Evolutionary conservation across 352 stramenopile species (phyloP).

Genomic region (Pythium phragmitis): DNA sequence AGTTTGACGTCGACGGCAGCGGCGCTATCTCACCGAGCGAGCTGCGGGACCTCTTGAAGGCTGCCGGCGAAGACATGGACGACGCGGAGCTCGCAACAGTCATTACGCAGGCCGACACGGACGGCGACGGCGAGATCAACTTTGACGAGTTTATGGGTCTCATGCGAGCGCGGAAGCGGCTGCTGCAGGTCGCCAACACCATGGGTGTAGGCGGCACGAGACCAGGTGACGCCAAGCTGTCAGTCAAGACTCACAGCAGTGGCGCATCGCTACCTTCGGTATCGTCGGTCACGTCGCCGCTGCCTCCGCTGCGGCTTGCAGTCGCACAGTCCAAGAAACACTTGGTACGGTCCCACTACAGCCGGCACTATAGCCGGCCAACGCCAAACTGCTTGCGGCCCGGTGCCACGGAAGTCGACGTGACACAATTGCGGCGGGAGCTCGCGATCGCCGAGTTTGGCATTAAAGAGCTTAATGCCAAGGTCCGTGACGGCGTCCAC

Average conservation of each 20-base stretch:
- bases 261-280: conserved; percentile 1
- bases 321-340: conserved; percentile 50
- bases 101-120: conserved; percentile 62
- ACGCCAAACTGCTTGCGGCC: conserved; percentile 63
- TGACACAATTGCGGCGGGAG: conserved; percentile 63
- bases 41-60: conserved; percentile 50
- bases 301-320: conserved; percentile 65
- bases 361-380: conserved; percentile 40
- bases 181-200: conserved; percentile 65
- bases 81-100: conserved; percentile 66
- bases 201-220: conserved; percentile 55
- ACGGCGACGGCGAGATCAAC: conserved; percentile 76
- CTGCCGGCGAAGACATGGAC: conserved; percentile 74
- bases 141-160: conserved; percentile 77
- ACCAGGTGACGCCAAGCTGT: conserved; percentile 11
- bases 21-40: conserved; percentile 74
- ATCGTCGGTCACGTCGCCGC: conserved; percentile 19
- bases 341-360: conserved; percentile 46
- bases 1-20: conserved; percentile 79
- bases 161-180: conserved; percentile 75
- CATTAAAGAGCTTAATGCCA: conserved; percentile 68
- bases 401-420: conserved; percentile 40
- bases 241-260: not conserved
- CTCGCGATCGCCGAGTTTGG: conserved; percentile 78
- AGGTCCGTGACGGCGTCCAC: conserved; percentile 77